These are phyloP conservation scores for Dipodascus albidus DNA, from an alignment of 805 yeast species.

Conservation along the genomic window DNA sequence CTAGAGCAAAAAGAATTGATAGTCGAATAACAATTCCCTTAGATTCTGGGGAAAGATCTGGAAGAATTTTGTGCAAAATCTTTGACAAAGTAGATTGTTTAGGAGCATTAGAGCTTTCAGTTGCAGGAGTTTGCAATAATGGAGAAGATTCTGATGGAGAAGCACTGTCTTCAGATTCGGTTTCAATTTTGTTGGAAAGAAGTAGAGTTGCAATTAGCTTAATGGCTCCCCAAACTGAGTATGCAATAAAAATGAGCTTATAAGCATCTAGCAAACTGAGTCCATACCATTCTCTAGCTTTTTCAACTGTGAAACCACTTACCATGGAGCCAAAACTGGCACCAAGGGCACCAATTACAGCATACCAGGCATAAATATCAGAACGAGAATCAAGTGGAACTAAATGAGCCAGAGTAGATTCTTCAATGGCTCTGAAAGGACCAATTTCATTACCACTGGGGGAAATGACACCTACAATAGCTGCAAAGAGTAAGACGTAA, in stretches of 20 bases:
- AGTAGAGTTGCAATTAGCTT: slow-evolving; percentile 36
- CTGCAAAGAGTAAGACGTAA: slow-evolving; percentile 27
- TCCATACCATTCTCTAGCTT: slow-evolving; percentile 11
- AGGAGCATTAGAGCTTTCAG: background rate
- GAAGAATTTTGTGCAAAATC: slow-evolving; percentile 6
- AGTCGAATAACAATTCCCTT: slow-evolving; percentile 18
- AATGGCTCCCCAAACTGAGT: slow-evolving; percentile 39
- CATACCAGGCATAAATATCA: slow-evolving; percentile 49
- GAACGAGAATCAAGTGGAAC: slow-evolving; percentile 32
- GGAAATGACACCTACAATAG: slow-evolving; percentile 41
- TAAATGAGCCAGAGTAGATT: slow-evolving; percentile 38
- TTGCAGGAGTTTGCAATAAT: slow-evolving; percentile 6
- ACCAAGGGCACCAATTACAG: slow-evolving; percentile 37
- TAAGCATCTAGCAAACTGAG: slow-evolving; percentile 29
- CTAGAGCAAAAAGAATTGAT: slow-evolving; percentile 48
- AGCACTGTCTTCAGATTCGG: slow-evolving; percentile 6
- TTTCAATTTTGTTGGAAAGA: slow-evolving; percentile 27
- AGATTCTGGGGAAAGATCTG: slow-evolving; percentile 18
- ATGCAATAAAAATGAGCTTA: slow-evolving; percentile 40
- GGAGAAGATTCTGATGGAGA: slow-evolving; percentile 7
- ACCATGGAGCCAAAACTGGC: slow-evolving; percentile 36
- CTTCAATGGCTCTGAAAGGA: slow-evolving; percentile 48
- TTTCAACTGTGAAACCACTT: slow-evolving; percentile 28
- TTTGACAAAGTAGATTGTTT: background rate
- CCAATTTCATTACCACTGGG: slow-evolving; percentile 52